Evolutionary conservation across 306 rosid genomes (phyloP).

Genomic region (Medicago arabica): DNA sequence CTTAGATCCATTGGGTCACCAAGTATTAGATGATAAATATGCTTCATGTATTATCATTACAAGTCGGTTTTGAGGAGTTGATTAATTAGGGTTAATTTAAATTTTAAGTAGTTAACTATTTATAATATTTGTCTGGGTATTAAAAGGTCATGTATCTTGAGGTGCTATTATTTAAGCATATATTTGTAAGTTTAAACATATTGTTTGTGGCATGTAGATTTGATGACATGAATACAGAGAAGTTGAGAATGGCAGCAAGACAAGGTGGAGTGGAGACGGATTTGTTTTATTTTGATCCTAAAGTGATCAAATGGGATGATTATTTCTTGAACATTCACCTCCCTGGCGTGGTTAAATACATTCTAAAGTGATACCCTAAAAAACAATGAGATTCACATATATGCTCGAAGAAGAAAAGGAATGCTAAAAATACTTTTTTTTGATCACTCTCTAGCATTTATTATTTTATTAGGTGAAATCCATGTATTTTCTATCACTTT

Average conservation of each 20-base stretch:
- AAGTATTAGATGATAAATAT: neutral
- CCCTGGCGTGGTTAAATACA: slow-evolving; percentile 71
- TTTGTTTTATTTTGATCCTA: slow-evolving; percentile 78
- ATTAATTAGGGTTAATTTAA: too few species aligned
- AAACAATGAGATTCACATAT: slow-evolving; percentile 8
- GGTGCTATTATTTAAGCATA: neutral
- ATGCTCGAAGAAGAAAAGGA: neutral
- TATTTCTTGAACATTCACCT: slow-evolving; percentile 72
- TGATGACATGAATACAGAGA: slow-evolving; percentile 81
- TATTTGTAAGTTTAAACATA: slow-evolving; percentile 8
- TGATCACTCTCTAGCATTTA: too few species aligned
- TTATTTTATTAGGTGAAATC: too few species aligned
- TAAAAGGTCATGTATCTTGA: neutral
- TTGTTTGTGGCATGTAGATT: slow-evolving; percentile 55
- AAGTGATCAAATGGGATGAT: slow-evolving; percentile 71
- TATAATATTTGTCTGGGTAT: too few species aligned
- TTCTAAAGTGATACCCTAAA: slow-evolving; percentile 57
- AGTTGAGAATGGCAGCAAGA: slow-evolving; percentile 61
- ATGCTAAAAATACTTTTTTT: too few species aligned
- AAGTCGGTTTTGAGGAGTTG: too few species aligned
- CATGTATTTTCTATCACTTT: too few species aligned
- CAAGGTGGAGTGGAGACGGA: slow-evolving; percentile 60
- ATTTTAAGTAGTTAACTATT: too few species aligned
- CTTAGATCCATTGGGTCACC: neutral
- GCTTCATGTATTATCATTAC: too few species aligned